Evolutionary conservation across 768 basidiomycete species (phyloP).

Genomic region (Pleurotus giganteus): DNA sequence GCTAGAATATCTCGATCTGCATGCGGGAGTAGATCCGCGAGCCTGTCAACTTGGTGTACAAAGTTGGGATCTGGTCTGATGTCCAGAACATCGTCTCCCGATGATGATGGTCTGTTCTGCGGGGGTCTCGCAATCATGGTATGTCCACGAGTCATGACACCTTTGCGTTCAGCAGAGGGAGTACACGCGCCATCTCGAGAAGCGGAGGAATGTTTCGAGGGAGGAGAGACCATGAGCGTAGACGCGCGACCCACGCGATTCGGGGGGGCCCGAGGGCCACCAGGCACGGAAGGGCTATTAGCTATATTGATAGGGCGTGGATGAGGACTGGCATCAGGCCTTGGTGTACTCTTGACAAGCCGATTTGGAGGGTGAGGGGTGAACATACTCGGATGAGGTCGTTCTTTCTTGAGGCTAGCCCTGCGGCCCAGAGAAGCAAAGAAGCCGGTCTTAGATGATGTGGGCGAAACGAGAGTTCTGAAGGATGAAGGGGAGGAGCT

Average conservation of each 20-base stretch:
- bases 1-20: conserved; percentile 67
- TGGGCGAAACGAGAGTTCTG: conserved; percentile 44
- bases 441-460: conserved; percentile 52
- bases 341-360: conserved; percentile 33
- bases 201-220: conserved; percentile 25
- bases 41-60: conserved; percentile 64
- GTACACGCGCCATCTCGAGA: conserved; percentile 14
- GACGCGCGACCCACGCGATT: conserved; percentile 64
- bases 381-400: conserved; percentile 7
- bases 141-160: conserved; percentile 33
- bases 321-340: conserved; percentile 6
- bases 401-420: conserved; percentile 50
- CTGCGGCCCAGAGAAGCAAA: conserved; percentile 76
- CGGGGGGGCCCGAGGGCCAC: conserved; percentile 72
- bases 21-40: conserved; percentile 68
- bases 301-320: conserved; percentile 24
- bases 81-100: conserved; percentile 24
- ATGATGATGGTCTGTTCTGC: not conserved
- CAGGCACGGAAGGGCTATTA: conserved; percentile 56
- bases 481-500: conserved; percentile 47
- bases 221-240: conserved; percentile 50
- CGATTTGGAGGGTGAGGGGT: conserved; percentile 30
- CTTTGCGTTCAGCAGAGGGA: conserved; percentile 20
- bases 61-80: conserved; percentile 53
- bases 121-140: conserved; percentile 31